Base-by-base conservation (phyloP, 768 basidiomycete species). In the Hysterangium stoloniferum region DNA sequence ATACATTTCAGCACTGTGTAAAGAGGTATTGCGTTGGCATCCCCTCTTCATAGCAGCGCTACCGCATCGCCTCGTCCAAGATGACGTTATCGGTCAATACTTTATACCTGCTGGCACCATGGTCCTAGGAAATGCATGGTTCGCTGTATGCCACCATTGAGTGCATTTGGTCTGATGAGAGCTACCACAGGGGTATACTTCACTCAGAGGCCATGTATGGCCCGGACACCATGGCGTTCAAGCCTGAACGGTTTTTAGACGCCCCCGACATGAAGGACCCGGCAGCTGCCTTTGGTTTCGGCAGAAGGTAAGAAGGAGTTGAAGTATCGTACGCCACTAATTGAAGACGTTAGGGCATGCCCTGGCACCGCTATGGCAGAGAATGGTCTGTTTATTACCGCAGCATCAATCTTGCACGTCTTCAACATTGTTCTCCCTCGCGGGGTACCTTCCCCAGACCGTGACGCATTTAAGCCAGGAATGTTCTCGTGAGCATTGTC, bases 191-290 rank as follows among this genome's bases (percentile, higher is more conserved):
- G 47, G 6, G 58, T 38, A 62, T 61, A 17, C 55, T 68, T 25
- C 67, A 68, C 43, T 61, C 64, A 40, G 61, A 58, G 33, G 53
- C 59, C n/a, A 38, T 46, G 20, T 53, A 60, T 50, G 68, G 66
- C 64, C 53, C 57, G 6, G 60, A 67, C 22, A 56, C 67, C 2
- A 46, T 59, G 20, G 56, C 45, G 17, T 69, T 68, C 45, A 53
- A 59, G 36, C 68, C 68, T 4, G 59, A 64, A 35, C 64, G 68
- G 19, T 67, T 65, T 53, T 48, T 60, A 12, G 60, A 56, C n/a
- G 56, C 46, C 11, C 40, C 33, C 17, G 44, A 33, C 8, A 50
- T 52, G 25, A 46, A 19, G 29, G 55, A 59, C 28, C 34, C 47
- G 4, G 32, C 36, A 37, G 35, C 37, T 27, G 47, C 47, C 13